Evolutionary conservation across 345 rosid species (phyloP).

Genomic region (Toxicodendron radicans): DNA sequence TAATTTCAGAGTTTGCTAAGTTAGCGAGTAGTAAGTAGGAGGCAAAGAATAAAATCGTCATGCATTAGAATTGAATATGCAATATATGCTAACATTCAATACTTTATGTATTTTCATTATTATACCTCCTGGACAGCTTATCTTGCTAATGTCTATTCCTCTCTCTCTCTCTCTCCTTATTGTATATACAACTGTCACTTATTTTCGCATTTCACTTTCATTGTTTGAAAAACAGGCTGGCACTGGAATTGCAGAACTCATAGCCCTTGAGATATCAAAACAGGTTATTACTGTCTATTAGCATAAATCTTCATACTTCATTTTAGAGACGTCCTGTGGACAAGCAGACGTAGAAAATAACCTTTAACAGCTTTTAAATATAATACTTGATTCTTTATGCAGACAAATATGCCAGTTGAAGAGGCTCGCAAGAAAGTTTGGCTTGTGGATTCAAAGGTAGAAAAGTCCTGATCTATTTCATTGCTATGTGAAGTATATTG

Average conservation of each 20-base stretch:
- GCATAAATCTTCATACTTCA: conserved; percentile 5
- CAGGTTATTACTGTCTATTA: conserved; percentile 45
- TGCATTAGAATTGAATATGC: neutral
- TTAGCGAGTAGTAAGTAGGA: neutral
- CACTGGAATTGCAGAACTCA: conserved; percentile 92
- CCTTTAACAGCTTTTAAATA: neutral
- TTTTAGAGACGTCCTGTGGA: neutral
- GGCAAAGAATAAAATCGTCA: neutral
- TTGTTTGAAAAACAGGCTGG: conserved; percentile 70
- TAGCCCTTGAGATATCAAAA: conserved; percentile 90
- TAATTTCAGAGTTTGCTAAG: neutral
- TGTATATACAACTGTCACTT: neutral
- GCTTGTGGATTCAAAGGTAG: conserved; percentile 96
- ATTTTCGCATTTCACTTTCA: conserved; percentile 19
- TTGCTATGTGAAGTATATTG: conserved; percentile 1
- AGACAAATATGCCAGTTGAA: conserved; percentile 74
- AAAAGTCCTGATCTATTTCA: conserved; percentile 12
- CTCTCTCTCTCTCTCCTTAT: neutral
- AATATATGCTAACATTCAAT: neutral
- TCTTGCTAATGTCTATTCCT: neutral
- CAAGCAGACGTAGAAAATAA: conserved; percentile 2
- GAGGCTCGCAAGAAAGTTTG: conserved; percentile 84
- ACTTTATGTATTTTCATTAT: too few species aligned
- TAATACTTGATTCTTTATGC: conserved; percentile 28
- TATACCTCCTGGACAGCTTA: neutral